phyloP scores from a whole-genome alignment of 139 green algal genomes.

The Trebouxia sp. region DNA sequence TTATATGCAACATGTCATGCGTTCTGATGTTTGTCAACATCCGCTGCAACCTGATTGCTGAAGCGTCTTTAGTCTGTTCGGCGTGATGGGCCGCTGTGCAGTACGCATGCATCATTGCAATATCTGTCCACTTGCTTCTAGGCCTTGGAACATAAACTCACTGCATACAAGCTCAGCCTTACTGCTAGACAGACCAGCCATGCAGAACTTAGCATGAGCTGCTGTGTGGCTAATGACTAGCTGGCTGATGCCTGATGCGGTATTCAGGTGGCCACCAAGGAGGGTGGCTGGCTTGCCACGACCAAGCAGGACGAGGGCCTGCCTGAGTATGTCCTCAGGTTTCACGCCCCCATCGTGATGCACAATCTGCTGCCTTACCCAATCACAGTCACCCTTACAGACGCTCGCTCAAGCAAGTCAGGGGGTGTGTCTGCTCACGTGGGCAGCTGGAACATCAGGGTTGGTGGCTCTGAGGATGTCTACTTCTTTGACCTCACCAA shows the following conservation, averaged over 20 bases:
- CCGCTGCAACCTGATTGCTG: not conserved
- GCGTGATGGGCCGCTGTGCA: too few relatives aligned
- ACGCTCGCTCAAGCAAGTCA: slow-evolving; percentile 18
- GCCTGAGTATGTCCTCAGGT: slow-evolving; percentile 42
- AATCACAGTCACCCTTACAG: slow-evolving; percentile 36
- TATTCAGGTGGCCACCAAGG: slow-evolving; percentile 16
- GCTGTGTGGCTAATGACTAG: not conserved
- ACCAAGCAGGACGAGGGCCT: slow-evolving; percentile 26
- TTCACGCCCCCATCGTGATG: slow-evolving; percentile 51
- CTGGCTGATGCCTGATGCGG: not conserved
- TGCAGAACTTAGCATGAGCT: not conserved
- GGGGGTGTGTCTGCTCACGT: not conserved
- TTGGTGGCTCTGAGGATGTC: slow-evolving; percentile 31
- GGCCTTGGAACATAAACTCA: too few relatives aligned
- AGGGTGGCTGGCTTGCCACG: slow-evolving; percentile 1
- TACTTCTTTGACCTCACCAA: slow-evolving; percentile 44
- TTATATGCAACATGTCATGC: not conserved
- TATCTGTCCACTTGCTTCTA: too few relatives aligned
- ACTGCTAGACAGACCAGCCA: not conserved
- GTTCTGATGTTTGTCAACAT: too few relatives aligned
- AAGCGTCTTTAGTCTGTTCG: not conserved
- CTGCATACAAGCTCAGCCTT: too few relatives aligned
- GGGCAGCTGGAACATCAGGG: slow-evolving; percentile 28
- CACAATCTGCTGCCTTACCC: slow-evolving; percentile 52
- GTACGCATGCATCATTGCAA: too few relatives aligned